Base-by-base conservation (phyloP, 345 rosid genomes). In the Boechera stricta region DNA sequence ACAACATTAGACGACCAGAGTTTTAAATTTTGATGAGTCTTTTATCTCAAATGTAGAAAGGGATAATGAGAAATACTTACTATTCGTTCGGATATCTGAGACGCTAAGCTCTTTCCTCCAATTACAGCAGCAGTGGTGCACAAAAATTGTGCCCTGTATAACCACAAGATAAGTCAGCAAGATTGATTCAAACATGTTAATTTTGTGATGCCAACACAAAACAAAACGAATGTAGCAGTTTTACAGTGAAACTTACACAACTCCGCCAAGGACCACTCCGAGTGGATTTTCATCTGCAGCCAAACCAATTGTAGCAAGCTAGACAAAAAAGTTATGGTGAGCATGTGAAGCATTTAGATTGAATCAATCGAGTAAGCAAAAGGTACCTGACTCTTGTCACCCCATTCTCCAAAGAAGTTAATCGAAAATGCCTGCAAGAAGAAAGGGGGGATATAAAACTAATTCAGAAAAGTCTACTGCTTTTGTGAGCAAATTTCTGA, bases 21-120 rank as follows among this genome's bases (percentile, higher is more conserved):
- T 47, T 60, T 47, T 7, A 5, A 0, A 7, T 11, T 44, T 10
- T 61, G 39, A 39, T 18, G 21, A 64, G 12, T 21, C 10, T 42
- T 33, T 65, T 7, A 7, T 45, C 67, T 47, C 51, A 39, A 49
- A 58, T 7, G 42, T 48, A 3, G 32, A 47, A 33, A 47, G 60
- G 5, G 10, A 5, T 63, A 36, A 63, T 47, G 42, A 44, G 44
- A n/a, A 42, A 64, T 26, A 4, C 5, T 64, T 63, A 78, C 99
- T 39, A 92, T 76, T 91, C 79, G 86, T 85, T 95, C 99, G 4
- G 99, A 95, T 82, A 92, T 95, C 84, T 91, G 98, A 78, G 96
- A 88, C 6, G 99, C 99, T 89, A 95, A 84, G 81, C 97, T 91
- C 83, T 95, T 92, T 74, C 99, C 99, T 73, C 99, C 99, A 52